Evolutionary conservation across 1,139 yeast genomes (phyloP), one percentile per base, ranked within the genome.

Genomic region (Hyphopichia pseudoburtonii): DNA sequence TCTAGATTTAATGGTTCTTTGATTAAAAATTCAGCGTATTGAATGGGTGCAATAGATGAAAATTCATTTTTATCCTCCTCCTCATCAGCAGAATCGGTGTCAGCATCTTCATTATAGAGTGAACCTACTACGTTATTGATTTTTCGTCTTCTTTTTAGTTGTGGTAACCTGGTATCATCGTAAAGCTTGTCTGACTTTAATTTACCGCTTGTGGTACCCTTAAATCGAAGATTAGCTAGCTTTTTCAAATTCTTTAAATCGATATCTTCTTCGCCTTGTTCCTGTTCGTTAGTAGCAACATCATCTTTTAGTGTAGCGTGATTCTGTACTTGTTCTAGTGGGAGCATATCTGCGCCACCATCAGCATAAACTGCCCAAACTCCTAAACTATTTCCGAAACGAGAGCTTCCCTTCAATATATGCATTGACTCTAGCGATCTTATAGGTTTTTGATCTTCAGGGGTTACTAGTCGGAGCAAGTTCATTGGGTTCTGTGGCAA

Each of bases 311-410:
- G 27, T 39, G 48, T 48, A 21, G 52, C 36, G 39, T 68, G 80
- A 3, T 54, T 48, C 5, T 62, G 66, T 3, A 63, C 49, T 22
- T 67, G 58, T 8, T 68, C 76, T 26, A 85, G 62, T 0, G 92
- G 89, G 3, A 80, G 68, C 17, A 71, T 65, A 54, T 86, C 95
- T 2, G 79, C 76, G 1, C 66, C 61, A 1, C 78, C 79, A 47
- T 80, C 80, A 0, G 92, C 89, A 54, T 84, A 86, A 0, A 80
- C 74, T 0, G 77, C 56, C 94, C 94, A 86, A 4, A 77, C 69
- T 0, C 89, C 92, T 39, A 81, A 52, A 18, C 87, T 70, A 29
- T 72, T 63, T 1, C 80, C 68, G 47, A 75, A 76, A 37, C 89
- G 62, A 0, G 87, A 77, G 24, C 70, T 70, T 4, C 90, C 90